These are phyloP conservation scores for Quercus alba DNA, from an alignment of 306 rosid genomes.

Conservation along the genomic window DNA sequence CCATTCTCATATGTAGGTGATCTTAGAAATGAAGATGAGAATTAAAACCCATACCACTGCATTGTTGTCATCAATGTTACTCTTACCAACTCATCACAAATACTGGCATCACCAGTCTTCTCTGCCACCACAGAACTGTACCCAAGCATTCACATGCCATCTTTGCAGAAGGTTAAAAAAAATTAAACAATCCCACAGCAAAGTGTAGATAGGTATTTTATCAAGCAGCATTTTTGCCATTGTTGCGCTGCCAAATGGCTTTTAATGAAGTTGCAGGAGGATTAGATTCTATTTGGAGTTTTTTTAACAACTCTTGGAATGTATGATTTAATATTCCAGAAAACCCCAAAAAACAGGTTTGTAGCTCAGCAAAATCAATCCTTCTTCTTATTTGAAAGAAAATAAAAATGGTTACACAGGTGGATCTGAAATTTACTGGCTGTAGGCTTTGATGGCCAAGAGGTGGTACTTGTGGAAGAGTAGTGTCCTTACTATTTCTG, in stretches of 20 bases:
- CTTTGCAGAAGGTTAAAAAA: background rate
- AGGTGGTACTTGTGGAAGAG: background rate
- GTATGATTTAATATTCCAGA: background rate
- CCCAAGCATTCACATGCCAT: background rate
- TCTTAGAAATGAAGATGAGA: background rate
- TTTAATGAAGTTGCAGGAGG: background rate
- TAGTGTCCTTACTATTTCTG: background rate
- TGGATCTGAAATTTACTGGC: background rate
- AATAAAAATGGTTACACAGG: background rate
- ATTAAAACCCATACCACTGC: background rate
- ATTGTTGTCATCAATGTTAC: background rate
- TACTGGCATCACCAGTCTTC: background rate
- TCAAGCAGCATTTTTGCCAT: background rate
- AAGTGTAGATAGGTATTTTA: background rate
- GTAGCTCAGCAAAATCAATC: background rate
- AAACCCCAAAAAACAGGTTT: background rate
- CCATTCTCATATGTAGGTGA: background rate
- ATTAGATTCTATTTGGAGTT: background rate
- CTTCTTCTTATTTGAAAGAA: background rate
- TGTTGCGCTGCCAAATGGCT: background rate
- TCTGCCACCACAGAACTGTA: background rate
- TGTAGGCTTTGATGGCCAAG: background rate
- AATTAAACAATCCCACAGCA: background rate
- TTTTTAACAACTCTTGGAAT: background rate
- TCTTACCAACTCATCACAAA: background rate